Base-by-base conservation (phyloP, 345 rosid species). In the Gossypium herbaceum region DNA sequence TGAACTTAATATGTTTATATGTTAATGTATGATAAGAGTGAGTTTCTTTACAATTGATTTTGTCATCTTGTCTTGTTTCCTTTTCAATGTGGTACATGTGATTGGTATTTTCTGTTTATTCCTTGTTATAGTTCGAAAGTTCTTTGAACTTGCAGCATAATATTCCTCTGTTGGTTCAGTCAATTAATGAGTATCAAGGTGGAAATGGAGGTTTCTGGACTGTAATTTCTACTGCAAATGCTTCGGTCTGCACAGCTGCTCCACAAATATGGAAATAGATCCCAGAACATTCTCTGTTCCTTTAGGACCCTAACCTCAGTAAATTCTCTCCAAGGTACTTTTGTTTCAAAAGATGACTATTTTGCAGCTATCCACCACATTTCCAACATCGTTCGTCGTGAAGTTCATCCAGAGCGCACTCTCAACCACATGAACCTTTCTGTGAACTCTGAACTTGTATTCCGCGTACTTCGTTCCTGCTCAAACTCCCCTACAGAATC, bases 381-480 rank as follows among this genome's bases (percentile, higher is more conserved):
- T 56, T 87, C 95, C 85, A 90, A 88, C 86, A 82, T 88, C 9
- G 87, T 93, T 51, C 92, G 93, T 66, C 94, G 86, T 20, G 98
- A 94, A 71, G 72, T 90, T 81, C 90, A 91, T 82, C 89, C 92
- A 34, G 98, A 94, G 73, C 90, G 95, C 29, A 85, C 97, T 1
- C 89, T 92, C 73, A 88, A 87, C 72, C 76, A 86, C 58, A 82
- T 85, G 73, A 77, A 76, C 75, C 74, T 93, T 79, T 78, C 87
- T 56, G 75, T 90, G 48, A 84, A 84, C 20, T 86, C 99, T 9
- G 96, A 93, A 76, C 93, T 95, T 63, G 98, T 91, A 44, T 89
- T 77, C 81, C 91, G 97, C 64, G 92, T 95, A 58, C 96, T 93
- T 61, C 99, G 94, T 51, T 87, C 96, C 65, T 82, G 90, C 79